Evolutionary conservation across 176 grass and related monocot genomes (phyloP).

Genomic region (Aegilops umbellulata): DNA sequence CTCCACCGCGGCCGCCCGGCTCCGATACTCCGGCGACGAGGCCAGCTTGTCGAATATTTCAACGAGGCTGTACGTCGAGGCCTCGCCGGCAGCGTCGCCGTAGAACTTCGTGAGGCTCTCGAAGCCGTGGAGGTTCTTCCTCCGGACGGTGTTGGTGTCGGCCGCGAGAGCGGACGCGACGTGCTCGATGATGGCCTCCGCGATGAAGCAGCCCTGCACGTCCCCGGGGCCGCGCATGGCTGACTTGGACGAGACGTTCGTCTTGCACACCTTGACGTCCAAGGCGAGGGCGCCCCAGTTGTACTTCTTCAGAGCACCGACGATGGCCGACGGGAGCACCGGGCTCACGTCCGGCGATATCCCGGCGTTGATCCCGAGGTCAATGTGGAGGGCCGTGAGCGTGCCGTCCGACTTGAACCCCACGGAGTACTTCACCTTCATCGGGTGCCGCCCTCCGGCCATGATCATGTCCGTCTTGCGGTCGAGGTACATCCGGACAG

Average conservation of each 20-base stretch:
- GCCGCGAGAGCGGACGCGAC: constrained; percentile 57
- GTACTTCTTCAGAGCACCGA: constrained; percentile 73
- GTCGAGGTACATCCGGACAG: constrained; percentile 75
- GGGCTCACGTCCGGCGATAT: constrained; percentile 64
- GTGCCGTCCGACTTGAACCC: constrained; percentile 86
- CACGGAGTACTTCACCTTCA: constrained; percentile 59
- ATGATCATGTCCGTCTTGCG: constrained; percentile 85
- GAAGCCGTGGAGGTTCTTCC: constrained; percentile 71
- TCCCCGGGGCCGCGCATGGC: constrained; percentile 69
- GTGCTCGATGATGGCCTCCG: constrained; percentile 87
- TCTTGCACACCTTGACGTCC: constrained; percentile 75
- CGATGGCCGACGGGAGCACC: neutral
- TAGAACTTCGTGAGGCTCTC: constrained; percentile 60
- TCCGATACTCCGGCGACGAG: constrained; percentile 53
- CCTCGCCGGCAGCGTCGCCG: constrained; percentile 31
- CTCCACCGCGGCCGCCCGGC: constrained; percentile 18
- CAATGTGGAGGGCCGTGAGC: constrained; percentile 59
- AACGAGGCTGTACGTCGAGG: constrained; percentile 63
- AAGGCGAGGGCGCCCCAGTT: constrained; percentile 72
- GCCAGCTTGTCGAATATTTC: constrained; percentile 67
- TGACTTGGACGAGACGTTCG: constrained; percentile 69
- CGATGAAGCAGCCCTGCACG: constrained; percentile 80
- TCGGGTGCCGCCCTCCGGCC: constrained; percentile 72
- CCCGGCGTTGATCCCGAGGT: constrained; percentile 54
- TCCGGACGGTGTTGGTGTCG: constrained; percentile 53